Conservation (phyloP, 345 rosid genomes). For the Erodium maritimum region DNA sequence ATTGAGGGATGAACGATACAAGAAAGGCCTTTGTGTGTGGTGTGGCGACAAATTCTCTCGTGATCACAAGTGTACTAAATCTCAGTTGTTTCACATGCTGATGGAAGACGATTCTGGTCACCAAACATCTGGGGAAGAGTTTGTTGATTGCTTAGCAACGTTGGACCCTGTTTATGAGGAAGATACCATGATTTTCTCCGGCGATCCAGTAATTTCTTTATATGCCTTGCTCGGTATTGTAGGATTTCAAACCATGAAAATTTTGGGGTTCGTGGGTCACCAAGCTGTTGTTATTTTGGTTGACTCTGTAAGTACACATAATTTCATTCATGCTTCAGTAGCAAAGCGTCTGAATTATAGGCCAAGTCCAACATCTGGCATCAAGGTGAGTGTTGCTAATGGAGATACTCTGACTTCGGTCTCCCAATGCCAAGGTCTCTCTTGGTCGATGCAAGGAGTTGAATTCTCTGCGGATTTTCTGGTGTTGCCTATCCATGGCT, state of each 20-base stretch:
- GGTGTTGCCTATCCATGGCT: too few species aligned
- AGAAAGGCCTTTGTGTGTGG: slow-evolving; percentile 6
- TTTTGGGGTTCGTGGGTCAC: not conserved
- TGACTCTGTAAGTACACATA: not conserved
- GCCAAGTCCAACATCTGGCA: too few species aligned
- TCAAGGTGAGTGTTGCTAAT: not conserved
- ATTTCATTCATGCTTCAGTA: not conserved
- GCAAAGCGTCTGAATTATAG: not conserved
- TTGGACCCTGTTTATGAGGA: not conserved
- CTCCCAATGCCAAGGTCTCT: not conserved
- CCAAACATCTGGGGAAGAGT: not conserved
- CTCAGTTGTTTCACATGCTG: too few species aligned
- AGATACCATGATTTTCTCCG: not conserved
- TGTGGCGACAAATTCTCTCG: not conserved
- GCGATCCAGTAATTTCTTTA: not conserved
- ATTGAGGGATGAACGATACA: too few species aligned
- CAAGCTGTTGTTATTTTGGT: not conserved
- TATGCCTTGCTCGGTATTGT: not conserved
- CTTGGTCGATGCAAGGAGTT: not conserved
- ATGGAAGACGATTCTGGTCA: too few species aligned
- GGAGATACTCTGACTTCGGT: not conserved
- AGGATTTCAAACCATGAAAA: not conserved
- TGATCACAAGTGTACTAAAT: not conserved
- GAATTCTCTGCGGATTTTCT: not conserved
- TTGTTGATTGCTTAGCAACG: too few species aligned